phyloP scores from a whole-genome alignment of 768 basidiomycete genomes.

The Mycena belliarum region DNA sequence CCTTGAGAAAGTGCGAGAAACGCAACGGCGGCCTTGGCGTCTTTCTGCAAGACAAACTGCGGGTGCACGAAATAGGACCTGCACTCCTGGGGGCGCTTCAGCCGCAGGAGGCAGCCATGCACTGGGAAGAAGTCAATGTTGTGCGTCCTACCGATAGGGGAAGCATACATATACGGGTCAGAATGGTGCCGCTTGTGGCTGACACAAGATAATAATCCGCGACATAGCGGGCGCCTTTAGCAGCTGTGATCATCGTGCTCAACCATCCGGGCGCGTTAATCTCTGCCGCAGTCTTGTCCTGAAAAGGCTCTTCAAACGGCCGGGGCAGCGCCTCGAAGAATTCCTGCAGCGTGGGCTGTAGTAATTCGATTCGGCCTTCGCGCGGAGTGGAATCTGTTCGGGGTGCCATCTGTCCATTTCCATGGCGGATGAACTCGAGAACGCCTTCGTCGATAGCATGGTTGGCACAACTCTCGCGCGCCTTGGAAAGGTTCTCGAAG shows the following conservation, averaged over 20 bases:
- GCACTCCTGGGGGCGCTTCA: conserved; percentile 53
- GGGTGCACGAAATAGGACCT: conserved; percentile 66
- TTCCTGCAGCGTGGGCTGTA: conserved; percentile 41
- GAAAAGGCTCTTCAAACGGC: conserved; percentile 59
- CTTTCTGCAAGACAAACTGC: conserved; percentile 56
- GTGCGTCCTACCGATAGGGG: no score
- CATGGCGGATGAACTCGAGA: conserved; percentile 58
- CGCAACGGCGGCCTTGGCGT: conserved; percentile 71
- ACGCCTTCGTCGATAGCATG: conserved; percentile 54
- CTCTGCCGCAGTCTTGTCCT: conserved; percentile 44
- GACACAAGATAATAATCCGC: conserved; percentile 40
- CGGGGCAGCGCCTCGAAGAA: conserved; percentile 69
- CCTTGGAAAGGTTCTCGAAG: conserved; percentile 42
- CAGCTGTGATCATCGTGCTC: conserved; percentile 49
- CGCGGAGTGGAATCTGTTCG: neutral
- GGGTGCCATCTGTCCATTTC: conserved; percentile 46
- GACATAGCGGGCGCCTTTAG: conserved; percentile 46
- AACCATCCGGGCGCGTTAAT: conserved; percentile 59
- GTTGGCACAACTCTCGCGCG: conserved; percentile 55
- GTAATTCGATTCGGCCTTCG: neutral
- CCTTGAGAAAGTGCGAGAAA: conserved; percentile 66
- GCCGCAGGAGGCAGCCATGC: conserved; percentile 63
- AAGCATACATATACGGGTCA: conserved; percentile 39
- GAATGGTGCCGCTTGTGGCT: conserved; percentile 38
- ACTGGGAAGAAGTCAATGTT: conserved; percentile 34